Conservation (phyloP, 345 rosid genomes). For the rapeseed (Brassica napus) region DNA sequence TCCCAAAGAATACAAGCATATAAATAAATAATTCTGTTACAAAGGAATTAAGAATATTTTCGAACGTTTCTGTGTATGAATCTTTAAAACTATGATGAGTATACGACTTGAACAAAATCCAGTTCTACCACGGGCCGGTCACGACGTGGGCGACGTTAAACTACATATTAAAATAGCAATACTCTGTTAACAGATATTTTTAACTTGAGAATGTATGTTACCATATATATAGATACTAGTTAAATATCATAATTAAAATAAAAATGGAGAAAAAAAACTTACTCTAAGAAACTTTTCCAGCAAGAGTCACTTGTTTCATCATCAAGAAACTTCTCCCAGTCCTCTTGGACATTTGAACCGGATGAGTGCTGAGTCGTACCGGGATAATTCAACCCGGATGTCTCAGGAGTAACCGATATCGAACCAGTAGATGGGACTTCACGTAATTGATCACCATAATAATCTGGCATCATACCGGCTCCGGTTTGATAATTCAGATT, state of each 20-base stretch:
- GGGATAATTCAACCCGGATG: conserved; percentile 23
- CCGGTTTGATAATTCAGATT: conserved; percentile 19
- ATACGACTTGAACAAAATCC: conserved; percentile 12
- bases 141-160: conserved; percentile 41
- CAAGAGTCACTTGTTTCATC: conserved; percentile 58
- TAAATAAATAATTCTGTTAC: conserved; percentile 11
- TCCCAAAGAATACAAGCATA: background rate
- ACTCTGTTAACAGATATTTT: conserved; percentile 1
- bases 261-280: conserved; percentile 25
- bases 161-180: conserved; percentile 40
- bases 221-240: background rate
- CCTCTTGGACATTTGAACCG: conserved; percentile 43
- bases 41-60: conserved; percentile 2
- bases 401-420: conserved; percentile 42
- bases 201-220: background rate
- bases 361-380: conserved; percentile 34
- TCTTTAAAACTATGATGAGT: conserved; percentile 6
- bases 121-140: conserved; percentile 46
- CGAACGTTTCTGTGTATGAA: background rate
- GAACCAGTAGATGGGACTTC: conserved; percentile 37
- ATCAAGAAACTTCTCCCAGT: conserved; percentile 62
- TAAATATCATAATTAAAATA: background rate
- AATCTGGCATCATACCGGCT: background rate
- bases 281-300: conserved; percentile 71
- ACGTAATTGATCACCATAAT: conserved; percentile 17